Evolutionary conservation across 176 grass and related monocot species (phyloP).

Genomic region (Bonia amplexicaulis): DNA sequence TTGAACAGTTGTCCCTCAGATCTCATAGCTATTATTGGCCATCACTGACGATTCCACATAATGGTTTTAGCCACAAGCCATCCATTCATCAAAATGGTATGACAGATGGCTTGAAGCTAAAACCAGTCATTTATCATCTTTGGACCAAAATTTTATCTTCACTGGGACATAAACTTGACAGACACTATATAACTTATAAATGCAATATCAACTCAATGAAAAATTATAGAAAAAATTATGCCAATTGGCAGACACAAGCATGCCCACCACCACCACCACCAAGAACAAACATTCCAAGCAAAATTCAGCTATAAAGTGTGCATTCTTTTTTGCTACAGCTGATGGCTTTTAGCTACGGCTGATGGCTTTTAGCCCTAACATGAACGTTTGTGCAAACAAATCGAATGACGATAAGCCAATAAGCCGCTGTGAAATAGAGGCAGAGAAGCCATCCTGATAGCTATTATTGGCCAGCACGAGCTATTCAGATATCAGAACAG

Average conservation of each 20-base stretch:
- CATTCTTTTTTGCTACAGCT: too few species aligned
- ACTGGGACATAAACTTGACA: constrained; percentile 26
- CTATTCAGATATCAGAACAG: neutral
- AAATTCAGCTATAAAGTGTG: neutral
- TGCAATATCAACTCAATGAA: neutral
- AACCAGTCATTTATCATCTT: constrained; percentile 47
- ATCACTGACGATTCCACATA: constrained; percentile 32
- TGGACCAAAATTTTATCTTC: constrained; percentile 49
- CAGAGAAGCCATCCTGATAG: too few species aligned
- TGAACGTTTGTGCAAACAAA: too few species aligned
- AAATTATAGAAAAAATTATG: neutral
- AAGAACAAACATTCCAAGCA: neutral
- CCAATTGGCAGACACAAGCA: neutral
- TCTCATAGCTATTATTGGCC: constrained; percentile 77
- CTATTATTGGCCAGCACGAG: neutral
- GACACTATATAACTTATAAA: neutral
- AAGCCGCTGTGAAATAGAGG: too few species aligned
- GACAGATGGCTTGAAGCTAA: constrained; percentile 41
- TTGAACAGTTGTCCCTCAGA: constrained; percentile 40
- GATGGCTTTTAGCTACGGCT: too few species aligned
- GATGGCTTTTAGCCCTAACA: too few species aligned
- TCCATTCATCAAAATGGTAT: constrained; percentile 2
- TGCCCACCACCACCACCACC: neutral
- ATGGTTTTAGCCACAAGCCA: constrained; percentile 47
- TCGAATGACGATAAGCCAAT: too few species aligned